Base-by-base conservation (phyloP, 306 rosid genomes). In the Cucurbita pepo region DNA sequence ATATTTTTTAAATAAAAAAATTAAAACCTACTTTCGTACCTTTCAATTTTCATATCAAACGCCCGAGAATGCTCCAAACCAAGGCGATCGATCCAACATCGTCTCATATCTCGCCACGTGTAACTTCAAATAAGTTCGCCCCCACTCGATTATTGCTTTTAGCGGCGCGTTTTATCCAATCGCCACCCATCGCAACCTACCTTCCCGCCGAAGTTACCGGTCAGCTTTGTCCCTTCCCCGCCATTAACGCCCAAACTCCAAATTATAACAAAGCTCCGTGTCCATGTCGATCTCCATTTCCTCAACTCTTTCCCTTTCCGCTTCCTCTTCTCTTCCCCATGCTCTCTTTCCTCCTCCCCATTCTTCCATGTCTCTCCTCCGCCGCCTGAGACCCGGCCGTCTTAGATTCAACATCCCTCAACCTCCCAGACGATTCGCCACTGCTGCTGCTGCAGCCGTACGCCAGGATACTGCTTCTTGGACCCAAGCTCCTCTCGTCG, bases 391-490 rank as follows among this genome's bases (percentile, higher is more conserved):
- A 38, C 78, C 73, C 47, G 60, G 63, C 60, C 82, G 56, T 61
- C 79, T 71, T 52, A 81, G 67, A 56, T 77, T 53, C 77, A 78
- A 70, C 69, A 77, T 55, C 8, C 78, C 30, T 15, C 73, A 43
- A 2, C 75, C 56, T 45, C 82, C 71, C 69, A 84, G 66, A 66
- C 78, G 86, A 5, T 11, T 84, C 71, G 78, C 89, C 37, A 72
- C 84, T 73, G 77, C 80, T 1, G 83, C 77, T 5, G 72, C 83
- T 41, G 91, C 97, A 0, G 82, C 92, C 67, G 86, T 91, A 9
- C 88, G 90, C 30, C 97, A 89, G 36, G 97, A 94, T 75, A 86
- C 92, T 75, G 74, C 91, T 4, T 69, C 86, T 75, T 94, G 99
- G 97, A 86, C 87, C 7, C 88, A 79, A 0, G 97, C 92, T 34